Conservation (phyloP, 2,329 filamentous ascomycete species). For the Pseudogymnoascus pannorum region DNA sequence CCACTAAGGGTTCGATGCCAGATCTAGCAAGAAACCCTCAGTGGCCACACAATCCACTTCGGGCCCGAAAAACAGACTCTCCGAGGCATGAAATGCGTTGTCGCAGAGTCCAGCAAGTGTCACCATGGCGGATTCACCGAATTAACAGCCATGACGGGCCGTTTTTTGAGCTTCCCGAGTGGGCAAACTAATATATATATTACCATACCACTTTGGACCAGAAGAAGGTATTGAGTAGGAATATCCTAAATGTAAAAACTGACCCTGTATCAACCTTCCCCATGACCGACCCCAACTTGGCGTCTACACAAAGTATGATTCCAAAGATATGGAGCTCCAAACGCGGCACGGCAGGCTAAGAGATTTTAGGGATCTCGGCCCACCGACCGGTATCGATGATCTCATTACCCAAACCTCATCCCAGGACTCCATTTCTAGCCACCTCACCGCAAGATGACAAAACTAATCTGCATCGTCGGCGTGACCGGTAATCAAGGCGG, state of each 20-base stretch:
- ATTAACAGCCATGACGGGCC: too few species aligned
- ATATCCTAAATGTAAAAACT: neutral
- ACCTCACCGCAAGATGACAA: slow-evolving; percentile 19
- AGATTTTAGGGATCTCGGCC: neutral
- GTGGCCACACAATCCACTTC: slow-evolving; percentile 16
- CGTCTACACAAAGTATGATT: neutral
- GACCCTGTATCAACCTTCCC: neutral
- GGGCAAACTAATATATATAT: neutral
- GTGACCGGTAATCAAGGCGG: slow-evolving; percentile 43
- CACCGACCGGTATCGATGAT: neutral
- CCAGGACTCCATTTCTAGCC: neutral
- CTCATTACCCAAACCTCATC: neutral
- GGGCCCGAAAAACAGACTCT: neutral
- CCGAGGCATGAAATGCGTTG: neutral
- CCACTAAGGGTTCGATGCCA: slow-evolving; percentile 16
- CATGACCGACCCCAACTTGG: neutral
- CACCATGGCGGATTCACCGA: too few species aligned
- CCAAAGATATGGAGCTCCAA: neutral
- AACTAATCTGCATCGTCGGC: slow-evolving; percentile 36
- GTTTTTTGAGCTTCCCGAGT: neutral
- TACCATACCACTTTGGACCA: too few species aligned
- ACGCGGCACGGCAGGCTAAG: neutral
- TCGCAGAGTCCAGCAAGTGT: neutral
- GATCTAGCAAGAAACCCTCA: slow-evolving; percentile 15
- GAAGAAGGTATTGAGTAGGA: neutral